phyloP scores from a whole-genome alignment of 352 stramenopile species.

The Globisporangium spinosum region DNA sequence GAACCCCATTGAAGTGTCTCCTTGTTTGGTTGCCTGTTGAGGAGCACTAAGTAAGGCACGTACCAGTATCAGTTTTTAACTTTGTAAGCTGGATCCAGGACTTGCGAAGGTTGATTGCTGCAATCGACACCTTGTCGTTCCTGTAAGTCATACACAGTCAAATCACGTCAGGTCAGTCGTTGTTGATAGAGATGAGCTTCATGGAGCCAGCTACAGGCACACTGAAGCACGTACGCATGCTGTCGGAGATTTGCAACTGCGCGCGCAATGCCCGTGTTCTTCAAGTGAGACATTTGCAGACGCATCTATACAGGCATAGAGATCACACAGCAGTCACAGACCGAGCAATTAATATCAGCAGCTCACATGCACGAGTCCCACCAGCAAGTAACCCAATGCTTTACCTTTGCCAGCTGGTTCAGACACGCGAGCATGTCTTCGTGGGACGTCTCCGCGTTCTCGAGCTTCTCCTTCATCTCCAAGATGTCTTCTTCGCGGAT shows the following conservation, averaged over 20 bases:
- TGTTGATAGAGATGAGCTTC: not conserved
- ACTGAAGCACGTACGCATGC: conserved; percentile 46
- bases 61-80: conserved; percentile 29
- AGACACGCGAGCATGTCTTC: conserved; percentile 66
- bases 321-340: too few relatives aligned
- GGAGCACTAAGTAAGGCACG: not conserved
- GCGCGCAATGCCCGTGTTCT: conserved; percentile 62
- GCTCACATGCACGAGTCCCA: too few relatives aligned
- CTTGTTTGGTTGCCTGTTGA: not conserved
- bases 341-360: too few relatives aligned
- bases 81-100: conserved; percentile 70
- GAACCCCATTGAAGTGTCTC: not conserved
- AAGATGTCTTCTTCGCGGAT: conserved; percentile 58
- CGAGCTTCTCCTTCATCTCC: conserved; percentile 53
- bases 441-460: conserved; percentile 44
- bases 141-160: conserved; percentile 23
- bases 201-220: not conserved
- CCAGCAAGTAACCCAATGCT: too few relatives aligned
- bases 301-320: conserved; percentile 40
- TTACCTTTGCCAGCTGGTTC: conserved; percentile 45
- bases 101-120: conserved; percentile 59
- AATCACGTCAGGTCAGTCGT: not conserved
- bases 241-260: conserved; percentile 64
- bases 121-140: conserved; percentile 76
- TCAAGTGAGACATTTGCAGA: conserved; percentile 57